phyloP scores from a whole-genome alignment of 345 rosid genomes.

The Salix dunnii region DNA sequence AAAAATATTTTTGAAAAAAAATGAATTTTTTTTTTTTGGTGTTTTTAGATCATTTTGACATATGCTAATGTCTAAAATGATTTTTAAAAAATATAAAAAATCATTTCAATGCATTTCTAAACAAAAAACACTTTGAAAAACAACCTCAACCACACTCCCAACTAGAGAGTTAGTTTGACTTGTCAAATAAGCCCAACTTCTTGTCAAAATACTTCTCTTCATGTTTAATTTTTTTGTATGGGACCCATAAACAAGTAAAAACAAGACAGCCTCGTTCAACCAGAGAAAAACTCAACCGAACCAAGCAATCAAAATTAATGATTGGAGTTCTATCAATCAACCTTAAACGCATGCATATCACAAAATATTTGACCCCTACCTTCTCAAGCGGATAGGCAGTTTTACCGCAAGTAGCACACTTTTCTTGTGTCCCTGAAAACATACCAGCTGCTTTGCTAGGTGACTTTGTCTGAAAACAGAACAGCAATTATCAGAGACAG shows the following conservation, averaged over 20 bases:
- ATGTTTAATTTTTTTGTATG: neutral
- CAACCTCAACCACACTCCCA: too few relatives aligned
- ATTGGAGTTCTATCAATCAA: neutral
- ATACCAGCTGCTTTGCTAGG: conserved; percentile 91
- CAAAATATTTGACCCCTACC: conserved; percentile 36
- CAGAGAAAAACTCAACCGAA: neutral
- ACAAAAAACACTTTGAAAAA: too few relatives aligned
- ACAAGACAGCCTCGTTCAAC: neutral
- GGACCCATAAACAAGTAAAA: neutral
- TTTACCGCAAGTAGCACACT: conserved; percentile 92
- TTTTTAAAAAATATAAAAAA: too few relatives aligned
- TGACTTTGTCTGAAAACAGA: conserved; percentile 70
- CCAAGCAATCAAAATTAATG: neutral
- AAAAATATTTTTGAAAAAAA: too few relatives aligned
- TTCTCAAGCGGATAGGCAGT: conserved; percentile 98
- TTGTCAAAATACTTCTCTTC: neutral
- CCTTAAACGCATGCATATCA: neutral
- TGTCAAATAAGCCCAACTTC: neutral
- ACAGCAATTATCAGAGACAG: conserved; percentile 26
- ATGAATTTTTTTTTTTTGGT: too few relatives aligned
- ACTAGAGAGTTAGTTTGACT: neutral
- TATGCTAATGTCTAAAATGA: too few relatives aligned
- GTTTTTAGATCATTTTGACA: too few relatives aligned
- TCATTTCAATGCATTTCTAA: too few relatives aligned
- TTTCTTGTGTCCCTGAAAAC: conserved; percentile 98